Base-by-base conservation (phyloP, 768 basidiomycete species). In the Psilocybe cyanescens region DNA sequence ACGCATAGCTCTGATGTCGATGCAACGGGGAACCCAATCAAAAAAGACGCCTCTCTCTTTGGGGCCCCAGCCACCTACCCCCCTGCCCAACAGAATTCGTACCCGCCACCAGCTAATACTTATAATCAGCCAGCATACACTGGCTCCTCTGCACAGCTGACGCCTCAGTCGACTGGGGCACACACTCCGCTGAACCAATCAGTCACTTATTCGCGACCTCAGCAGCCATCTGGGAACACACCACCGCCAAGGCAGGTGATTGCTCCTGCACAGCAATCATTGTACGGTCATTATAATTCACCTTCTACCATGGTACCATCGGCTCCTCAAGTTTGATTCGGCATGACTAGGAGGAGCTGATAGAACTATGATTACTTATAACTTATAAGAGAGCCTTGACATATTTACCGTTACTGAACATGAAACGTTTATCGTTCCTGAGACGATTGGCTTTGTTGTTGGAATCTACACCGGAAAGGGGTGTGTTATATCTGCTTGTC, bases 371-470 rank as follows among this genome's bases (percentile, higher is more conserved):
- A 24, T 24, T 24, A 24, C 24, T 24, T 24, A 24, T 24, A 24
- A 24, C 24, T 24, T 24, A 24, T 24, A 24, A 24, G 24, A 24
- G 24, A 24, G 24, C 24, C 24, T 24, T 24, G 24, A 0, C 24
- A 24, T 24, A 24, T 24, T 24, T 24, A 24, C 0, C 24, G 24
- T 24, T 24, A 24, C 24, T 24, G 24, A 24, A 24, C 24, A 24
- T 24, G 24, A 24, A 24, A 24, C 24, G 0, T 24, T 99, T 79
- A 90, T 99, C 79, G 97, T 99, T 61, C 97, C 97, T 53, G 97
- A 99, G 84, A 99, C 99, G 97, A 98, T 99, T 78, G 97, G 97
- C 64, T 91, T 88, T 71, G 94, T 99, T 67, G 89, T 98, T 65
- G 97, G 97, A 65, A 97, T 99, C 75, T 99, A 99, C 89, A 97